Conservation (phyloP, 257 asterid genomes). For the Solanum sejunctum region DNA sequence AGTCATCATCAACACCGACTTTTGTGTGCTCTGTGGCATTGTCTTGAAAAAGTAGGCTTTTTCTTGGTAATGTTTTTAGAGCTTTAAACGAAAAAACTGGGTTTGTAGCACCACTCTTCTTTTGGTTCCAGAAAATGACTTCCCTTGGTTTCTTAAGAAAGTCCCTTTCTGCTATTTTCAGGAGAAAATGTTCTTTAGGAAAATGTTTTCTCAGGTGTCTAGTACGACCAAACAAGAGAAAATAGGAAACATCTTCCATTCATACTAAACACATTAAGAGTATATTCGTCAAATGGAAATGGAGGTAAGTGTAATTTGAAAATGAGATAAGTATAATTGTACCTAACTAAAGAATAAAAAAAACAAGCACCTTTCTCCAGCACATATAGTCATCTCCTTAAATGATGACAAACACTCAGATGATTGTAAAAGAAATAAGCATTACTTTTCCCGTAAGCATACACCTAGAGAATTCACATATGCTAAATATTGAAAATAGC, state of each 20-base stretch:
- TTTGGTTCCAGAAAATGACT: background rate
- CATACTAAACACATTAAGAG: too few species aligned
- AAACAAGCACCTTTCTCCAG: background rate
- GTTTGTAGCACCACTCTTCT: background rate
- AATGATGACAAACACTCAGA: background rate
- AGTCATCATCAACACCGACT: background rate
- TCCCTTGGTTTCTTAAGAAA: background rate
- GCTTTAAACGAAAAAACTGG: background rate
- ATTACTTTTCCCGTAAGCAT: background rate
- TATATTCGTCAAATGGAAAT: too few species aligned
- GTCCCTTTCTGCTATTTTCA: background rate
- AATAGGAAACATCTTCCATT: too few species aligned
- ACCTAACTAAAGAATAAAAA: background rate
- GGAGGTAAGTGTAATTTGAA: background rate
- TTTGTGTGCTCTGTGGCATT: background rate
- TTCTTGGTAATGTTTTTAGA: background rate
- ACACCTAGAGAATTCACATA: background rate
- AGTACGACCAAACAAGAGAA: background rate
- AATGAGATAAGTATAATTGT: background rate
- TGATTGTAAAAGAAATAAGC: background rate
- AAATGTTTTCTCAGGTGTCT: too few species aligned
- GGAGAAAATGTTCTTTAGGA: background rate
- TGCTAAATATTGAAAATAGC: background rate
- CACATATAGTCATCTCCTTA: background rate
- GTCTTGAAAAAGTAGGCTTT: background rate